Evolutionary conservation across 2,329 filamentous ascomycete genomes (phyloP).

Genomic region (Fusarium sarcochroum): DNA sequence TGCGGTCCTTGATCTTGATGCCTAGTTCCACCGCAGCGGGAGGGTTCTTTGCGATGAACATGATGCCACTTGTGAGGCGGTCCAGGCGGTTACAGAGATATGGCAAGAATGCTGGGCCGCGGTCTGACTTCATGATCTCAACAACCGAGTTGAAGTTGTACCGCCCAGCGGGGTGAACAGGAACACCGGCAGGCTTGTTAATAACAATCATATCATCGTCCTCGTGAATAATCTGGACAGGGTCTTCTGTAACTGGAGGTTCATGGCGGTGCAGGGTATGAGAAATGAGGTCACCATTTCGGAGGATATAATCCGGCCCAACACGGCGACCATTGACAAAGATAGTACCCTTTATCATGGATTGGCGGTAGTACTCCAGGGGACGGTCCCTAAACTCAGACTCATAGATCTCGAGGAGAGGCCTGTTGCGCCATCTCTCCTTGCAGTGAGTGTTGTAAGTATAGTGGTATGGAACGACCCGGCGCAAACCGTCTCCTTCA

Average conservation of each 20-base stretch:
- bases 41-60: conserved; percentile 94
- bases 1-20: conserved; percentile 81
- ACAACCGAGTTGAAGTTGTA: conserved; percentile 97
- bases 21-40: conserved; percentile 84
- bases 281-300: conserved; percentile 91
- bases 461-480: conserved; percentile 88
- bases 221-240: conserved; percentile 88
- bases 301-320: conserved; percentile 77
- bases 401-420: conserved; percentile 88
- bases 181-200: conserved; percentile 95
- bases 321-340: conserved; percentile 82
- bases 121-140: conserved; percentile 90
- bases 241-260: conserved; percentile 86
- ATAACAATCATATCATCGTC: conserved; percentile 95
- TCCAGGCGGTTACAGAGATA: conserved; percentile 93
- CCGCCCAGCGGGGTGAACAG: conserved; percentile 93
- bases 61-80: conserved; percentile 92
- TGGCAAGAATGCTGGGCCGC: conserved; percentile 67
- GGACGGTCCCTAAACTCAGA: conserved; percentile 93
- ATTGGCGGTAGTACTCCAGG: conserved; percentile 86
- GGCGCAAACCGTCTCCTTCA: conserved; percentile 81
- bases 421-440: conserved; percentile 88
- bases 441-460: conserved; percentile 98
- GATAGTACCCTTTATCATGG: conserved; percentile 85
- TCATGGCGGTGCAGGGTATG: conserved; percentile 97